A percentile compares a stretch with the other conserved stretches of the same genome.
phyloP scores from a whole-genome alignment of 257 asterid species.

The Solanum etuberosum region DNA sequence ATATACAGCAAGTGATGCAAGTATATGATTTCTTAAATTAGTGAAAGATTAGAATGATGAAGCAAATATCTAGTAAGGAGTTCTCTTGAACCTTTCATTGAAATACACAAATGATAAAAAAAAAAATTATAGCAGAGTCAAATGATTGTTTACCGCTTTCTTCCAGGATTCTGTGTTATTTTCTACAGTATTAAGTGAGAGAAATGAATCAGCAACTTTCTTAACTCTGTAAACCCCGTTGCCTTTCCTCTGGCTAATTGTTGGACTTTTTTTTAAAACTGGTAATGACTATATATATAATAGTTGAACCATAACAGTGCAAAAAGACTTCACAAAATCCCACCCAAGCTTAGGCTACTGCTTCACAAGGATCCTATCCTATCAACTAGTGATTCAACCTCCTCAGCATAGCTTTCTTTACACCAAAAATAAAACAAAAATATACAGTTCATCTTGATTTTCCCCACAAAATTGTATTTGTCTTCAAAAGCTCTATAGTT shows the following conservation, averaged over 20 bases:
- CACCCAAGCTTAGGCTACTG: background rate
- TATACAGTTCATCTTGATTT: background rate
- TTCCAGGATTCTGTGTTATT: background rate
- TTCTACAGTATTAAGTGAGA: background rate
- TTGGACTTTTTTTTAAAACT: background rate
- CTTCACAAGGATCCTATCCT: background rate
- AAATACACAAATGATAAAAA: background rate
- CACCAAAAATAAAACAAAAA: background rate
- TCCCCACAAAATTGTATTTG: background rate
- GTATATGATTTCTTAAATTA: background rate
- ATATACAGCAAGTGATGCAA: background rate
- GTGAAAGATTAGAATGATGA: background rate
- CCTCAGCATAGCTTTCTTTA: background rate
- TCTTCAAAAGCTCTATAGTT: background rate
- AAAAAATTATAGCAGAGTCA: background rate
- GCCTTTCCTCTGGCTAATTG: background rate
- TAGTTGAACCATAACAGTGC: background rate
- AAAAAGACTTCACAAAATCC: background rate
- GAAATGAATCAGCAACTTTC: background rate
- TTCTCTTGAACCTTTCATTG: background rate
- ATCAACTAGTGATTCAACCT: background rate
- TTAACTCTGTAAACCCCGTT: background rate
- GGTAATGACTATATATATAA: background rate
- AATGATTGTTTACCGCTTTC: background rate
- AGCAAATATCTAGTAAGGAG: background rate